These are phyloP conservation scores for Yamadazyma sp. DNA, from an alignment of 1,139 yeast species.

Conservation along the genomic window DNA sequence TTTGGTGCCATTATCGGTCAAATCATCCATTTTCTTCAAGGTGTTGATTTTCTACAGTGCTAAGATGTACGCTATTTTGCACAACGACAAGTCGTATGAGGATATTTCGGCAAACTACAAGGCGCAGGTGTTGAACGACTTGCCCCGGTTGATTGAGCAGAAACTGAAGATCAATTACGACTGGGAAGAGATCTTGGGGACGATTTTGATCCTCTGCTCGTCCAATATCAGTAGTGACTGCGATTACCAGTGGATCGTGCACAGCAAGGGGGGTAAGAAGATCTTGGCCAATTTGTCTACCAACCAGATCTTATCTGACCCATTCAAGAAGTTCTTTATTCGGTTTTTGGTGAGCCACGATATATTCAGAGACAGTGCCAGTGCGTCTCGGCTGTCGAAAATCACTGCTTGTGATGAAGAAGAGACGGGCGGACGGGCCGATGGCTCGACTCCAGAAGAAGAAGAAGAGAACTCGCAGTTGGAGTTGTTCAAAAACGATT, in stretches of 20 bases:
- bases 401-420: background rate
- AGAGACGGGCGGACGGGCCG: no score
- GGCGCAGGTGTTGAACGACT: conserved; percentile 22
- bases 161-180: conserved; percentile 20
- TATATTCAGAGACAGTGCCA: conserved; percentile 40
- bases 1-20: conserved; percentile 31
- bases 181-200: conserved; percentile 40
- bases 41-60: conserved; percentile 35
- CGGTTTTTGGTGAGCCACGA: conserved; percentile 38
- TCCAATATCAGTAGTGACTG: conserved; percentile 39
- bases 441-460: conserved; percentile 4
- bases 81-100: conserved; percentile 21
- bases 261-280: conserved; percentile 34
- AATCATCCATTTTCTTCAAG: conserved; percentile 28
- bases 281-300: conserved; percentile 16
- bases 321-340: conserved; percentile 28
- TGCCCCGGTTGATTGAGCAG: conserved; percentile 26
- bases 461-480: conserved; percentile 11
- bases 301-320: conserved; percentile 7
- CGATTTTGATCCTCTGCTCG: conserved; percentile 36
- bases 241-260: conserved; percentile 33
- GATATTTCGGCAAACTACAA: conserved; percentile 24
- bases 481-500: conserved; percentile 26
- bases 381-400: background rate
- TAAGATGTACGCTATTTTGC: conserved; percentile 29